phyloP scores from a whole-genome alignment of 768 basidiomycete species.

The Arthromyces matolae region DNA sequence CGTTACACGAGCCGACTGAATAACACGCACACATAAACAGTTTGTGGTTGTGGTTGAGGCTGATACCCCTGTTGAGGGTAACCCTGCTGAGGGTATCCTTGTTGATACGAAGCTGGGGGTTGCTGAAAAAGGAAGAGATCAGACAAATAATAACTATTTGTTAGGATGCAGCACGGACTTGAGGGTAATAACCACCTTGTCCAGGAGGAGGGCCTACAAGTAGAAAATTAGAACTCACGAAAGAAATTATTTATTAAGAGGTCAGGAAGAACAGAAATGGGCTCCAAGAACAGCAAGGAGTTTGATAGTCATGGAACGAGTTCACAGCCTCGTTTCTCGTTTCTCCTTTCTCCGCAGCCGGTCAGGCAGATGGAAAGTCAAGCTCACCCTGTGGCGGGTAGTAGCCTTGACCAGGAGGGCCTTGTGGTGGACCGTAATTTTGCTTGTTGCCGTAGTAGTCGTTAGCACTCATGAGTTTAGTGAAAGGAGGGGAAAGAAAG shows the following conservation, averaged over 20 bases:
- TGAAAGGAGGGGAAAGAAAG: constrained; percentile 6
- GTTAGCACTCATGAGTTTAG: constrained; percentile 59
- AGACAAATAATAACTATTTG: not conserved
- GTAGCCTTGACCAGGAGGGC: constrained; percentile 30
- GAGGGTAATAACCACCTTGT: constrained; percentile 68
- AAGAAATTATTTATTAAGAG: too few relatives aligned
- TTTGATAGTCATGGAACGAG: too few relatives aligned
- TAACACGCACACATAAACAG: constrained; percentile 68
- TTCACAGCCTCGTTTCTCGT: too few relatives aligned
- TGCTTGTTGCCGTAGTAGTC: constrained; percentile 65
- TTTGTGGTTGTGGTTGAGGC: constrained; percentile 58
- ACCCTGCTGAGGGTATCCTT: constrained; percentile 34
- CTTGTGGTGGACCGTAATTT: constrained; percentile 51
- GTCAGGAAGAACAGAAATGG: too few relatives aligned
- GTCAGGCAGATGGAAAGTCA: not conserved
- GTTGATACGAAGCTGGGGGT: constrained; percentile 66
- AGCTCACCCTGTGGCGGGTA: constrained; percentile 13
- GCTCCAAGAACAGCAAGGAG: not conserved
- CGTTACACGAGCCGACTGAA: not conserved
- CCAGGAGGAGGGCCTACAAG: constrained; percentile 47
- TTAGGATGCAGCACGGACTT: constrained; percentile 25
- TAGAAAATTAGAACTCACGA: constrained; percentile 5
- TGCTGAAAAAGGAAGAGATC: constrained; percentile 36
- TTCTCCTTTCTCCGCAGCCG: not conserved
- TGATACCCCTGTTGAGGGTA: constrained; percentile 55